These are phyloP conservation scores for Trichosporon faecale DNA, from an alignment of 1,284 basidiomycete genomes.

Conservation along the genomic window DNA sequence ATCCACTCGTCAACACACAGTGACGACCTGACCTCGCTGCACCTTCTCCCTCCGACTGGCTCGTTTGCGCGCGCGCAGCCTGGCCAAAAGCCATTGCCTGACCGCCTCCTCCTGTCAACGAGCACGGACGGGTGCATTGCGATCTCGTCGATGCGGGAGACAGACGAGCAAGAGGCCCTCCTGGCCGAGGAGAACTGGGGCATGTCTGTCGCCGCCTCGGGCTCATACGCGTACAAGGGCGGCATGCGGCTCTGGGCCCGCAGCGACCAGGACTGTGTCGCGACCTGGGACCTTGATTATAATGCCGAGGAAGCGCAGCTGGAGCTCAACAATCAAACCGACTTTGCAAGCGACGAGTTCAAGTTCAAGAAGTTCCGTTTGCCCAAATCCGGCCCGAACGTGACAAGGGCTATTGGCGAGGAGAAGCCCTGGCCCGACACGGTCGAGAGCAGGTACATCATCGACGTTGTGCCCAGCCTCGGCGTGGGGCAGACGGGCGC, in stretches of 20 bases:
- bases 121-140: conserved; percentile 55
- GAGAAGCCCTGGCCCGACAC: conserved; percentile 33
- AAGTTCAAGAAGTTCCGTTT: conserved; percentile 35
- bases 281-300: conserved; percentile 38
- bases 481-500: conserved; percentile 39
- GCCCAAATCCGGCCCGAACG: conserved; percentile 28
- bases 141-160: conserved; percentile 50
- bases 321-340: conserved; percentile 38
- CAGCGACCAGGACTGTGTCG: conserved; percentile 51
- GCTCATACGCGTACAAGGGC: conserved; percentile 32
- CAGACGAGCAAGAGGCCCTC: conserved; percentile 55
- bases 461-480: conserved; percentile 47
- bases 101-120: conserved; percentile 51
- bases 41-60: conserved; percentile 50
- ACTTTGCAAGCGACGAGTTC: conserved; percentile 35
- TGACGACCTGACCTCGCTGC: conserved; percentile 55
- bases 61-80: conserved; percentile 29
- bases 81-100: conserved; percentile 27
- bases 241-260: conserved; percentile 49
- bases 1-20: conserved; percentile 55
- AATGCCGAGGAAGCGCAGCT: conserved; percentile 37
- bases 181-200: conserved; percentile 50
- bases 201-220: conserved; percentile 46
- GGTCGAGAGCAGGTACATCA: conserved; percentile 44
- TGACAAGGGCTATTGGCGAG: conserved; percentile 34